Evolutionary conservation across 2,329 filamentous ascomycete genomes (phyloP), one percentile per base, ranked within the genome.

Genomic region (Neobulgaria alba): DNA sequence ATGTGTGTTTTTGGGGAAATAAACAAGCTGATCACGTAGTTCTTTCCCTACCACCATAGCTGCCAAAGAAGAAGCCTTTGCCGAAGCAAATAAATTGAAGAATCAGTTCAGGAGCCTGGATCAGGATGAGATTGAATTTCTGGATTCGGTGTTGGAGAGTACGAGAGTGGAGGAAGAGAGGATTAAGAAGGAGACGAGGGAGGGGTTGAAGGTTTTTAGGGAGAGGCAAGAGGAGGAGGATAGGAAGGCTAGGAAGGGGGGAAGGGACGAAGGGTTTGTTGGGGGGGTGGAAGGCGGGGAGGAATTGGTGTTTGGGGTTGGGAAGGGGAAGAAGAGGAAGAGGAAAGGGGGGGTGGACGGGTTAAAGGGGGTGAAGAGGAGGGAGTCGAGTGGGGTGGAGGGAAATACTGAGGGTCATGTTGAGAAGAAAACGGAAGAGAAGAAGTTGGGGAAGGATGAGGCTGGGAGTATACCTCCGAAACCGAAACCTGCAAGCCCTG

Each of bases 21-120:
- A 12, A 26, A 26, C 7, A 20, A 46, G 36, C 56, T 59, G 55
- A 60, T 59, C 57, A 59, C 57, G 44, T 49, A 59, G 55, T 43
- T 50, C 44, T 58, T 47, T 49, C 41, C 51, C 49, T 44, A 49
- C 53, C 33, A 42, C 30, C 51, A 49, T 42, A 82, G 84, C 79
- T 49, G 82, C 83, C 43, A 90, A 89, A 62, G 82, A 90, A 64
- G 84, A 85, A 15, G 83, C 80, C 7, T 87, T 88, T 60, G 85
- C 88, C 60, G 85, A 90, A 61, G 71, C 79, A 48, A 73, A 72
- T 48, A 73, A 73, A 49, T 67, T 90, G 38, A 75, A 77, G 56
- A 85, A 90, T 55, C 85, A 90, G 64, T 89, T 88, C 59, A 75
- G 80, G 29, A 70, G 81, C 3, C 69, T 92, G 20, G 81, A 90